These are phyloP conservation scores for Xylariales sp. DNA, from an alignment of 2,329 filamentous ascomycete genomes.

Conservation along the genomic window DNA sequence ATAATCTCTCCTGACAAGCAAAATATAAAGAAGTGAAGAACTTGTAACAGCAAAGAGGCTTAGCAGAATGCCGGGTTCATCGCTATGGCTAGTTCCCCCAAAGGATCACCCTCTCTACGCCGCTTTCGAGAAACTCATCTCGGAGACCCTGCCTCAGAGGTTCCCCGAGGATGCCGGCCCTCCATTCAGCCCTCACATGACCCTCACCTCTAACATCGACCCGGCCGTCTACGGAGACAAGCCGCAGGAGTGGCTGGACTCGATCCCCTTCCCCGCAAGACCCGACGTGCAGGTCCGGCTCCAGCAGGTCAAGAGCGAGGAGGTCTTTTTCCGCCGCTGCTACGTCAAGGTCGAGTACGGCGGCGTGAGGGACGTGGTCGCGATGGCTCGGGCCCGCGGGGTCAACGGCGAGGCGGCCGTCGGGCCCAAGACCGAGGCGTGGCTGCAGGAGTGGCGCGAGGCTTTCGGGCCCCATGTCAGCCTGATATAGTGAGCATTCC, in stretches of 20 bases:
- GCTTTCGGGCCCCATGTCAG: slow-evolving; percentile 27
- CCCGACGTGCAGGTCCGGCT: slow-evolving; percentile 14
- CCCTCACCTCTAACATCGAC: slow-evolving; percentile 22
- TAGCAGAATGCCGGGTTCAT: slow-evolving; percentile 24
- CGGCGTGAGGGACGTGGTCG: slow-evolving; percentile 16
- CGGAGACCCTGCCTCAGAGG: slow-evolving; percentile 14
- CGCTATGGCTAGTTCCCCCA: slow-evolving; percentile 26
- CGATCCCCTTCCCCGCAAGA: slow-evolving; percentile 13
- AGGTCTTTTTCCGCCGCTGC: slow-evolving; percentile 24
- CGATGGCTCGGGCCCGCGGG: slow-evolving; percentile 20
- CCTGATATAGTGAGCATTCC: slow-evolving; percentile 25
- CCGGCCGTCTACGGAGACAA: slow-evolving; percentile 14
- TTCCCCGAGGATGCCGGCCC: slow-evolving; percentile 17
- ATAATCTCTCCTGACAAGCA: no score
- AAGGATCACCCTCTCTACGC: slow-evolving; percentile 16
- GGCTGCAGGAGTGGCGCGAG: slow-evolving; percentile 20
- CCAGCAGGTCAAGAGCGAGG: slow-evolving; percentile 16
- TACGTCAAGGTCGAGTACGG: slow-evolving; percentile 18
- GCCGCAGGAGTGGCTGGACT: slow-evolving; percentile 24
- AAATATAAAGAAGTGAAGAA: no score
- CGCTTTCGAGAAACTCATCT: slow-evolving; percentile 4
- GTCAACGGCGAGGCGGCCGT: slow-evolving; percentile 15
- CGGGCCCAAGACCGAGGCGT: slow-evolving; percentile 7
- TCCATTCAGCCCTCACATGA: slow-evolving; percentile 24
- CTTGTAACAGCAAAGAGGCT: no score